Base-by-base conservation (phyloP, 2,329 filamentous ascomycete genomes). In the Fusarium sp. region DNA sequence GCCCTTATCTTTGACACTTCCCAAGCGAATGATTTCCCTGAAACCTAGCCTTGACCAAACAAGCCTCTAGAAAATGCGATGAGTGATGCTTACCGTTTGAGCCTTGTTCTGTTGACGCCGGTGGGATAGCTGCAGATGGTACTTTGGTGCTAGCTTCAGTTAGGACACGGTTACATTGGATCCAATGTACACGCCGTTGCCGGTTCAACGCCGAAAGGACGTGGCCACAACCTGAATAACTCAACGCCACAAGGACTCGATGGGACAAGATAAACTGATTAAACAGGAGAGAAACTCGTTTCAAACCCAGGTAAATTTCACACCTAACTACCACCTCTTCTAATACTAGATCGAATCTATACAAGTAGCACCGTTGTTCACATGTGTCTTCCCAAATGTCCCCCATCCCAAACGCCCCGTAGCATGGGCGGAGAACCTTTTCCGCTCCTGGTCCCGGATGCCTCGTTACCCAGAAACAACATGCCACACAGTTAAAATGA, bases 281-380 rank as follows among this genome's bases (percentile, higher is more conserved):
- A 25, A 46, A 46, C 23, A 46, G 23, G 42, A 46, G 42, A 46
- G 38, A 29, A 29, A 23, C 25, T 61, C 53, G 61, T 71, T 73
- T 74, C 69, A 59, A 72, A 71, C 68, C 64, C 54, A 63, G 51
- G 62, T 71, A 54, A 69, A 74, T 74, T 73, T 65, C 71, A 72
- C 71, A 65, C 64, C 69, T 68, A 70, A 70, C 69, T 74, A 59
- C 72, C 73, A 70, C 69, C 73, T 74, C 63, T 64, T 69, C 73
- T 74, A 74, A 73, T 65, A 70, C 73, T 74, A 74, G 71, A 74
- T 74, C 54, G 68, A 74, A 75, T 74, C 73, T 74, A 74, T 74
- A 74, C 73, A 74, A 75, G 62, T 68, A 64, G 71, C 73, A 74
- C 73, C 73, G 61, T 46, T 74, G 65, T 67, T 73, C 73, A 74